Base-by-base conservation (phyloP, 2,329 filamentous ascomycete genomes). In the Nothophoma quercina region DNA sequence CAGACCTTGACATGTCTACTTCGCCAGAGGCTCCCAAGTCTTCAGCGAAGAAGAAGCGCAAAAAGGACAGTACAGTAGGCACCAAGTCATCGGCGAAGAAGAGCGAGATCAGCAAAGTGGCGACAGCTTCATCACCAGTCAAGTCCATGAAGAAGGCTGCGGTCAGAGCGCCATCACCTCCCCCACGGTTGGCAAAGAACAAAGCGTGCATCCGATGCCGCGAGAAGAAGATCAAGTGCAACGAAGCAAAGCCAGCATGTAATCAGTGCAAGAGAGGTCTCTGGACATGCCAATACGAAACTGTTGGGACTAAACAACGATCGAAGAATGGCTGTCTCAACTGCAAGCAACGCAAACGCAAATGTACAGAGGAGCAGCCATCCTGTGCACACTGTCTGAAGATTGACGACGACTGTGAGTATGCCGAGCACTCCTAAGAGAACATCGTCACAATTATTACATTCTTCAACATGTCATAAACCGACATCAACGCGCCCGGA, bases 161-260 rank as follows among this genome's bases (percentile, higher is more conserved):
- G 16, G 13, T 44, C 10, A 28, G 8, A 18, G 55, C 58, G 9
- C 22, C 50, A 9, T 42, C 49, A 8, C 33, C 36, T 13, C 48
- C 52, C 9, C 45, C 52, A 13, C 55, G 60, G 33, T 48, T 55
- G 9, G 36, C 52, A 7, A 64, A 29, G 26, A 61, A 55, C 34
- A 63, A 63, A 25, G 55, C 59, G 12, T 65, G 63, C 38, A 54
- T 63, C 26, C 49, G 56, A 18, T 66, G 62, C 33, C 48, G 60
- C 19, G 64, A 71, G 42, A 69, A 67, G 48, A 66, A 65, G 19
- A 67, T 71, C 53, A 70, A 69, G 38, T 72, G 68, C 41, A 62
- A 72, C 28, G 59, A 66, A 51, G 61, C 55, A 9, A 67, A 64
- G 29, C 67, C 69, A 4, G 52, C 43, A n/a, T 71, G 70, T 55